Percentiles rank a stretch among this genome's conserved stretches.
Evolutionary conservation across 345 rosid species (phyloP).

Genomic region (Gossypioides kirkii): DNA sequence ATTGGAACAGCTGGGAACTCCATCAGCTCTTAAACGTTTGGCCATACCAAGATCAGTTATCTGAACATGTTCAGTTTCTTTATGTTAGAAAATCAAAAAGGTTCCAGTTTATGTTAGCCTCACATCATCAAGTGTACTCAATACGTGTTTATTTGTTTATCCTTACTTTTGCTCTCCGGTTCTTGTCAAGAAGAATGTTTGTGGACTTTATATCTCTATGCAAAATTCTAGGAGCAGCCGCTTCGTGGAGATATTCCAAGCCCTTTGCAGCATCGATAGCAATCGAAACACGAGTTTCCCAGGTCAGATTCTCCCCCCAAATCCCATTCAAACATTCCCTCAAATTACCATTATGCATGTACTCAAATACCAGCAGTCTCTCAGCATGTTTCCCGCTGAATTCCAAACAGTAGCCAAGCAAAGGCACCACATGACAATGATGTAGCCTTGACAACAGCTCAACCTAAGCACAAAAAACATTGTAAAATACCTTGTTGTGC

Average conservation of each 20-base stretch:
- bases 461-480: conserved; percentile 45
- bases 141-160: background rate
- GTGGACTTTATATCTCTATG: conserved; percentile 94
- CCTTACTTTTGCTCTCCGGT: conserved; percentile 84
- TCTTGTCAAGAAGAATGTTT: conserved; percentile 82
- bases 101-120: background rate
- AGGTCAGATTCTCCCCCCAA: conserved; percentile 55
- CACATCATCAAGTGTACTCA: background rate
- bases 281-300: conserved; percentile 71
- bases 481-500: conserved; percentile 3
- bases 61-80: conserved; percentile 32
- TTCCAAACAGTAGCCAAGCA: conserved; percentile 82
- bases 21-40: conserved; percentile 71
- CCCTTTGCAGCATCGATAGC: conserved; percentile 97
- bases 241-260: conserved; percentile 94
- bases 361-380: conserved; percentile 82
- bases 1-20: conserved; percentile 65
- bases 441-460: conserved; percentile 78
- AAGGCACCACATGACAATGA: conserved; percentile 91
- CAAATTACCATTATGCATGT: conserved; percentile 69
- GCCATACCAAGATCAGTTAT: conserved; percentile 99
- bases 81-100: background rate
- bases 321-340: conserved; percentile 77
- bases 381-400: conserved; percentile 66
- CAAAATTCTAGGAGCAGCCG: conserved; percentile 95